Base-by-base conservation (phyloP, 768 basidiomycete genomes). In the Cystofilobasidium bisporidii region DNA sequence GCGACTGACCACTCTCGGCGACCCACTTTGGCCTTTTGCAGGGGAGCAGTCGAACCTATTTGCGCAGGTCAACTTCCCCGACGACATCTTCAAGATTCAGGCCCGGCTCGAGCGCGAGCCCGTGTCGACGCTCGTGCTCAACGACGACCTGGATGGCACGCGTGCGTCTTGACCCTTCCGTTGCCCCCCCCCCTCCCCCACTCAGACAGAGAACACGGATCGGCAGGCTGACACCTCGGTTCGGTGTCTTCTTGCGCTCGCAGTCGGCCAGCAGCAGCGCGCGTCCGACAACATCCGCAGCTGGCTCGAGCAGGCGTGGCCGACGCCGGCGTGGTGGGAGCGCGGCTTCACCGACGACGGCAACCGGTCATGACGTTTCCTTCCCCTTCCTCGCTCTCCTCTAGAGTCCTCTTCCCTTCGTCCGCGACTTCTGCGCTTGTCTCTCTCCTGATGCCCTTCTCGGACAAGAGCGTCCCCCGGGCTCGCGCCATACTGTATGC, bases 121-220 rank as follows among this genome's bases (percentile, higher is more conserved):
- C 8, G 50, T 64, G 24, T 56, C 50, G 50, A 55, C 63, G 8
- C n/a, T 64, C 24, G 63, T 64, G 5, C 38, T 64, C n/a, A 64
- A 64, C 53, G 63, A 64, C 53, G 63, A 64, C 30, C 50, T 64
- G 24, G 63, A 56, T 0, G 63, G 63, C 5, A 30, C 50, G 28
- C 48, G 55, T 43, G 28, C 50, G 24, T 56, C 50, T 20, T 15
- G 8, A 22, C 18, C 30, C 53, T 6, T 15, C n/a, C 28, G n/a
- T n/a, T 32, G 28, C 3, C 28, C 26, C 47, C 5, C 15, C 5
- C 47, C 11, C n/a, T 24, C 47, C 5, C 5, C 47, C 47, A 2
- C 47, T 48, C 28, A 12, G 24, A 24, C n/a, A n/a, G n/a, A n/a
- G n/a, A n/a, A n/a, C n/a, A n/a, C n/a, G n/a, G n/a, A n/a, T n/a